Evolutionary conservation across 192 early-diverging fungal species (phyloP), one percentile per base, ranked within the genome.

Genomic region (Coemansia sp.): DNA sequence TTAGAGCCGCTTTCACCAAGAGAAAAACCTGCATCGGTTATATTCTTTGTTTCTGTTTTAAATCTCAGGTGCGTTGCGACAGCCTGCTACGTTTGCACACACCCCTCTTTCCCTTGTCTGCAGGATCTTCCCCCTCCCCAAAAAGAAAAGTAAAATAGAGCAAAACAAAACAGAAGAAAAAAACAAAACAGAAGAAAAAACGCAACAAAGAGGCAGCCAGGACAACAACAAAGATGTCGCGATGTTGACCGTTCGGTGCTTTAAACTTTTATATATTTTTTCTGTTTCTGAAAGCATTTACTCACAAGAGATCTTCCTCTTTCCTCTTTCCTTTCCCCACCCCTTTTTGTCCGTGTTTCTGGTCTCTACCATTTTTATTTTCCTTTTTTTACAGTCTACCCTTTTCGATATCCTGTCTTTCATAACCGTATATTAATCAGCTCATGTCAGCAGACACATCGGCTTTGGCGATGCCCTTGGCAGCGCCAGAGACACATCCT

Each of bases 401-500:
- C 51, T 55, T n/a, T 18, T 62, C 39, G 5, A 15, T 54, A 43
- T 28, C 33, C 32, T 51, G n/a, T 20, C 41, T 39, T 37, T 20
- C 7, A 20, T 48, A 35, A 12, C 51, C 54, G 35, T 28, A 41
- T n/a, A 56, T 53, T 15, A 20, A 28, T 34, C 33, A 33, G 35
- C 52, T 18, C 2, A 63, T 63, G 61, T 28, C 61, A 6, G 61
- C 61, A 32, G 41, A 63, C 41, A 51, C 61, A 28, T 51, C 61
- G 32, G 61, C 61, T 8, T 51, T 63, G 61, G 61, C 61, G 7
- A 34, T 63, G 61, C 58, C 58, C 28, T 4, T 60, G 8, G 58
- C 58, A 6, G 33, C 54, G 33, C 54, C 54, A 48, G 45, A 48
- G 45, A 12, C 45, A 15, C 45, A 15, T 15, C 54, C 54, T 6